Conservation (phyloP, 1,139 yeast genomes). For the Spathaspora sp. region DNA sequence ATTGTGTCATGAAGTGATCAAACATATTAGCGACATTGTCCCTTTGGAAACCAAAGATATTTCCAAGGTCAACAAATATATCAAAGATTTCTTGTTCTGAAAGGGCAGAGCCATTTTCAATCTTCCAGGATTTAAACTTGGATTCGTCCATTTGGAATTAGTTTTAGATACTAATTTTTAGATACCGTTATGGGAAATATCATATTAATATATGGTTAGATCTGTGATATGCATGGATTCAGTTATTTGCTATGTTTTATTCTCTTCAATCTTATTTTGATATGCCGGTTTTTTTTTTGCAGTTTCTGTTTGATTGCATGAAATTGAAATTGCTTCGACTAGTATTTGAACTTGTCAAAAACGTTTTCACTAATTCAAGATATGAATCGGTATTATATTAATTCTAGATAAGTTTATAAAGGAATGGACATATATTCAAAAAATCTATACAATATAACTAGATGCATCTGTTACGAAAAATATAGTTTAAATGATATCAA, state of each 20-base stretch:
- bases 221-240: neutral
- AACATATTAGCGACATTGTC: slow-evolving; percentile 38
- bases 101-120: slow-evolving; percentile 30
- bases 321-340: too few species aligned
- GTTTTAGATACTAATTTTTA: neutral
- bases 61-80: slow-evolving; percentile 22
- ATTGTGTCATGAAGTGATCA: slow-evolving; percentile 38
- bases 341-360: too few species aligned
- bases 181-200: neutral
- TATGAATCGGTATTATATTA: too few species aligned
- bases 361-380: too few species aligned
- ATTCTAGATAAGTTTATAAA: too few species aligned
- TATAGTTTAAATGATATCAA: too few species aligned
- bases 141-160: slow-evolving; percentile 2
- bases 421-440: too few species aligned
- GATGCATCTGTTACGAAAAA: too few species aligned
- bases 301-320: neutral
- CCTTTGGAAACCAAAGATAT: slow-evolving; percentile 33
- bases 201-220: neutral
- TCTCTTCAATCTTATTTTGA: neutral
- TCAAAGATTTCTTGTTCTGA: slow-evolving; percentile 19
- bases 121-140: slow-evolving; percentile 35
- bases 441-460: too few species aligned
- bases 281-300: neutral
- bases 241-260: neutral